Evolutionary conservation across 345 rosid species (phyloP).

Genomic region (Heritiera littoralis): DNA sequence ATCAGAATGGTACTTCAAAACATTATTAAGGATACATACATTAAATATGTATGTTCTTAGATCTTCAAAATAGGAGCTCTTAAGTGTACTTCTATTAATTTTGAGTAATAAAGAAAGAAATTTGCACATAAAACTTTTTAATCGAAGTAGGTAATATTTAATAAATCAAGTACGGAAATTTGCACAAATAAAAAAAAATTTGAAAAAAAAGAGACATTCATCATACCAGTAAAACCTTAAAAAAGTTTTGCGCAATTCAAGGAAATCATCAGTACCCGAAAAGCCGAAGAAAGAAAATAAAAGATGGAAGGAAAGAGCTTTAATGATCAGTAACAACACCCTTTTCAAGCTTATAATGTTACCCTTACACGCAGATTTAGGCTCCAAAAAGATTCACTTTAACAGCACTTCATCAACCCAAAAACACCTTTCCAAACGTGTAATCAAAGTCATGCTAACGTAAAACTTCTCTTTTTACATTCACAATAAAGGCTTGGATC

Average conservation of each 20-base stretch:
- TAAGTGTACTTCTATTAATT: background rate
- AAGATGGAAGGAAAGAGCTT: background rate
- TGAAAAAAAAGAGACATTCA: background rate
- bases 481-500: background rate
- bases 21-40: too few relatives aligned
- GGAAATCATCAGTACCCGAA: slow-evolving; percentile 31
- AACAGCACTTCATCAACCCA: too few relatives aligned
- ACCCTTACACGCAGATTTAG: too few relatives aligned
- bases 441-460: slow-evolving; percentile 12
- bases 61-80: slow-evolving; percentile 20
- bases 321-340: background rate
- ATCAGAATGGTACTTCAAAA: too few relatives aligned
- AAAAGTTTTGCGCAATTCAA: slow-evolving; percentile 37
- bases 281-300: slow-evolving; percentile 13
- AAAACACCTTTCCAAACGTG: slow-evolving; percentile 13
- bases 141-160: too few relatives aligned
- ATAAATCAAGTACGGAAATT: too few relatives aligned
- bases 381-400: too few relatives aligned
- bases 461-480: background rate
- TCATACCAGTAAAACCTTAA: slow-evolving; percentile 22
- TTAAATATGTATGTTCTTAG: too few relatives aligned
- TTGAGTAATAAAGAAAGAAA: too few relatives aligned
- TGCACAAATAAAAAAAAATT: too few relatives aligned
- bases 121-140: too few relatives aligned
- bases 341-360: slow-evolving; percentile 23